Evolutionary conservation across 192 early-diverging fungal species (phyloP).

Genomic region (Coemansia umbellata): DNA sequence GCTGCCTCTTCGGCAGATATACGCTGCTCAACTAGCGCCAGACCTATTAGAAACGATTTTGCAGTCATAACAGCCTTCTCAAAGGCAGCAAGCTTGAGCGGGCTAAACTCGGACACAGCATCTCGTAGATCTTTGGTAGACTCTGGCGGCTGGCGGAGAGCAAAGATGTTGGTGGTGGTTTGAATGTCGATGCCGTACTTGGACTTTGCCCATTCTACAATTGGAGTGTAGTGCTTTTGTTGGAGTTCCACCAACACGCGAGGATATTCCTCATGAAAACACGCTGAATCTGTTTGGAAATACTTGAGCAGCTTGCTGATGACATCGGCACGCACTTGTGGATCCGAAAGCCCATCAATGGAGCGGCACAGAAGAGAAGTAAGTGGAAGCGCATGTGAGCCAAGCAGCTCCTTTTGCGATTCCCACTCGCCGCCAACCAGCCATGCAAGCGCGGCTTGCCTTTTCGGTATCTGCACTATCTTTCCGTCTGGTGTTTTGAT

Average conservation of each 20-base stretch:
- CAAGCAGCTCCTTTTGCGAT: slow-evolving; percentile 71
- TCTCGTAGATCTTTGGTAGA: slow-evolving; percentile 57
- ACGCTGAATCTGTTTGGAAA: slow-evolving; percentile 85
- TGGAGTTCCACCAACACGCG: slow-evolving; percentile 78
- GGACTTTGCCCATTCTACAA: slow-evolving; percentile 70
- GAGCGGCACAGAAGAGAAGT: slow-evolving; percentile 87
- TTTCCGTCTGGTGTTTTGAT: slow-evolving; percentile 82
- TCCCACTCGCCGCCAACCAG: slow-evolving; percentile 95
- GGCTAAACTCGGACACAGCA: slow-evolving; percentile 56
- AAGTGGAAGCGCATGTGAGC: slow-evolving; percentile 83
- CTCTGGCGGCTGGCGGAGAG: slow-evolving; percentile 60
- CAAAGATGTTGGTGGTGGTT: slow-evolving; percentile 69
- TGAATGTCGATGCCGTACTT: slow-evolving; percentile 65
- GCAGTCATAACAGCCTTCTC: slow-evolving; percentile 79
- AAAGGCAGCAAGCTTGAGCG: slow-evolving; percentile 81
- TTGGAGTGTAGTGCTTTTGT: slow-evolving; percentile 70
- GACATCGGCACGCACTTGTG: slow-evolving; percentile 60
- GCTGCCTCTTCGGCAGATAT: slow-evolving; percentile 74
- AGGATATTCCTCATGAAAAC: slow-evolving; percentile 78
- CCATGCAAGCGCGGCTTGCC: slow-evolving; percentile 65
- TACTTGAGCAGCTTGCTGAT: slow-evolving; percentile 75
- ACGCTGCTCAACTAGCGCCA: slow-evolving; percentile 77
- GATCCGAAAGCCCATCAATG: slow-evolving; percentile 67
- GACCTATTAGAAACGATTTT: slow-evolving; percentile 88
- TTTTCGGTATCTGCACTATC: slow-evolving; percentile 56